Evolutionary conservation across 1,139 yeast genomes (phyloP).

Genomic region (Entelexis paramagnoliae): DNA sequence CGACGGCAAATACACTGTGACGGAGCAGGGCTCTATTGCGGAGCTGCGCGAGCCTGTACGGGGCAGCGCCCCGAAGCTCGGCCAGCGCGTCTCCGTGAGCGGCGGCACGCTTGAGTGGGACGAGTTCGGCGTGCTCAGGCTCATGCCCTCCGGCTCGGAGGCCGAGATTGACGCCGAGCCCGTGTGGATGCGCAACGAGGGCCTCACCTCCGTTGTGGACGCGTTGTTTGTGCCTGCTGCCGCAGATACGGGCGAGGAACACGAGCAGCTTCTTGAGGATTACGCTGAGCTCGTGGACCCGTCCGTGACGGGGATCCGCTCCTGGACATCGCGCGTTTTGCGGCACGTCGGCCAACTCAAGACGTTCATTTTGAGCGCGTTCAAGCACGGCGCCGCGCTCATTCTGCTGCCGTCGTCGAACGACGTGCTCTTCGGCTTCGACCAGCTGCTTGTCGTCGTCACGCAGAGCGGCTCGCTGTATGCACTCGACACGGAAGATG

Average conservation of each 20-base stretch:
- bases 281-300: background rate
- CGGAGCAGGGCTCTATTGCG: background rate
- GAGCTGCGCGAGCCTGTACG: background rate
- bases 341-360: constrained; percentile 11
- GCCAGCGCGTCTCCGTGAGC: background rate
- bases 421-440: constrained; percentile 20
- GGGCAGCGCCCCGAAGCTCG: background rate
- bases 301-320: background rate
- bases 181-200: constrained; percentile 41
- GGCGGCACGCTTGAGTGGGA: constrained; percentile 14
- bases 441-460: constrained; percentile 40
- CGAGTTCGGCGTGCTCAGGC: constrained; percentile 10
- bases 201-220: constrained; percentile 34
- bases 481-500: constrained; percentile 37
- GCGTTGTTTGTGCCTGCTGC: constrained; percentile 31
- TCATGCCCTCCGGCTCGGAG: background rate
- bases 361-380: background rate
- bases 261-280: background rate
- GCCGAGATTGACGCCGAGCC: background rate
- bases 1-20: background rate
- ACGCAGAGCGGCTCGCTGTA: constrained; percentile 37
- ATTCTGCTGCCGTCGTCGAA: constrained; percentile 9
- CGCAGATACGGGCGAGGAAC: background rate
- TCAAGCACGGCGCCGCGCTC: constrained; percentile 7
- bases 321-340: constrained; percentile 5